Conservation (phyloP, 108 stramenopile species). For the Parietichytrium sp. region DNA sequence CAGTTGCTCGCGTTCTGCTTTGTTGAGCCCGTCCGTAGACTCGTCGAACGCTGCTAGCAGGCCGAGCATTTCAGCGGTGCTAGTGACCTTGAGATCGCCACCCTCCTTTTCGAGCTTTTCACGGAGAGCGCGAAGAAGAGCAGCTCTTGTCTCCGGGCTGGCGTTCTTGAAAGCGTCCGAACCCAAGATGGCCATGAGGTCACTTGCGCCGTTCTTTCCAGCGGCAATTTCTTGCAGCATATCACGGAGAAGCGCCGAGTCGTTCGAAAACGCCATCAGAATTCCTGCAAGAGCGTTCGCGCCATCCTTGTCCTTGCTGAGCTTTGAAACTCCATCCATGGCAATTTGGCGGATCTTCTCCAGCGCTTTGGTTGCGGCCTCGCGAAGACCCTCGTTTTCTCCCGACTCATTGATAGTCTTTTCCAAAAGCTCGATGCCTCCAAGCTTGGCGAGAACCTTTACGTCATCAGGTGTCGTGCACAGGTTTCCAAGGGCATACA, state of each 20-base stretch:
- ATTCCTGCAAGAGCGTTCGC: not conserved
- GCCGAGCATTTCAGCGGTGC: not conserved
- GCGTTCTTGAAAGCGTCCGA: not conserved
- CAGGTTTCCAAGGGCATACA: slow-evolving; percentile 31
- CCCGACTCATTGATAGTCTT: slow-evolving; percentile 31
- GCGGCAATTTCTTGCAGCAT: not conserved
- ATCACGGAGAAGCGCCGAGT: not conserved
- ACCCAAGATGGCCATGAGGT: slow-evolving; percentile 21
- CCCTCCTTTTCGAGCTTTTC: not conserved
- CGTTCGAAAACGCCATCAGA: not conserved
- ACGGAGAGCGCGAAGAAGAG: not conserved
- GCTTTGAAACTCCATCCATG: not conserved
- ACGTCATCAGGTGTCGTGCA: not conserved
- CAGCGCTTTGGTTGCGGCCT: not conserved
- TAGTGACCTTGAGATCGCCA: not conserved
- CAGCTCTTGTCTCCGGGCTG: not conserved
- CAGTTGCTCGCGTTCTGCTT: too few species aligned
- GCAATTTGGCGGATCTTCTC: slow-evolving; percentile 1
- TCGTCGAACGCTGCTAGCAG: not conserved
- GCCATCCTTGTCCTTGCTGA: not conserved
- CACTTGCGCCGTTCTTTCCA: not conserved
- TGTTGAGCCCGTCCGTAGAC: too few species aligned
- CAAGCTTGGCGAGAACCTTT: not conserved
- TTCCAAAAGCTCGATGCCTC: slow-evolving; percentile 19
- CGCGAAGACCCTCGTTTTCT: slow-evolving; percentile 1